A percentile compares a stretch with the other conserved stretches of the same genome.
phyloP scores from a whole-genome alignment of 495 filamentous ascomycete species.

The Xylaria cubensis region DNA sequence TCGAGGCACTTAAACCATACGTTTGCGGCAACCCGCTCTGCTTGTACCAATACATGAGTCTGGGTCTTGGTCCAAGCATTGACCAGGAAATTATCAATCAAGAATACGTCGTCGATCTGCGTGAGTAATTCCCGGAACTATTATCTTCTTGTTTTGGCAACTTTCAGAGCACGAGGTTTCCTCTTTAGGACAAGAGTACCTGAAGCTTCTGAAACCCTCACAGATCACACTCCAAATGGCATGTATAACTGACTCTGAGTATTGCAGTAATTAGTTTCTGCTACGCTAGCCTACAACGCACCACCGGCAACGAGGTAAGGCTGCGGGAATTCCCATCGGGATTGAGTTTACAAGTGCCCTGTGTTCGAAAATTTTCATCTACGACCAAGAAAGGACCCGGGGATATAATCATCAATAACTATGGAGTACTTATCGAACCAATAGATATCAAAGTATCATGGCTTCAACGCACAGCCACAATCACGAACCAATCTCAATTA shows the following conservation, averaged over 20 bases:
- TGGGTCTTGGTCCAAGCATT: constrained; percentile 84
- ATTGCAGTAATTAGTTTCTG: constrained; percentile 73
- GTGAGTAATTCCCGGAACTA: too few species aligned
- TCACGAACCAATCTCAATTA: background rate
- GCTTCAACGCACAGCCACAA: constrained; percentile 3
- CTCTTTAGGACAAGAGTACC: too few species aligned
- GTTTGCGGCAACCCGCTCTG: constrained; percentile 84
- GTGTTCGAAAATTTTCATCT: constrained; percentile 14
- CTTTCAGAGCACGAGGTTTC: too few species aligned
- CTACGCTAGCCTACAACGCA: constrained; percentile 58
- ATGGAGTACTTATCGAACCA: constrained; percentile 24
- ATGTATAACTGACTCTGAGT: too few species aligned
- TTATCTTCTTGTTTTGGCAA: too few species aligned
- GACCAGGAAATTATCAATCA: constrained; percentile 84
- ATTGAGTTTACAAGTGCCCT: constrained; percentile 71
- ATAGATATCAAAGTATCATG: constrained; percentile 25
- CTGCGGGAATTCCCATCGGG: constrained; percentile 72
- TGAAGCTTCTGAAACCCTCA: too few species aligned
- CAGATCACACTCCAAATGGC: too few species aligned
- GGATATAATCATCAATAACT: background rate
- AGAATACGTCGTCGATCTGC: constrained; percentile 83
- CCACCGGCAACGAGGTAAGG: constrained; percentile 6
- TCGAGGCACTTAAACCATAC: constrained; percentile 91
- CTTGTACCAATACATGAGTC: constrained; percentile 88
- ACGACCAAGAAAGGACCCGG: background rate